phyloP scores from a whole-genome alignment of 306 rosid genomes.

The Vicia villosa region DNA sequence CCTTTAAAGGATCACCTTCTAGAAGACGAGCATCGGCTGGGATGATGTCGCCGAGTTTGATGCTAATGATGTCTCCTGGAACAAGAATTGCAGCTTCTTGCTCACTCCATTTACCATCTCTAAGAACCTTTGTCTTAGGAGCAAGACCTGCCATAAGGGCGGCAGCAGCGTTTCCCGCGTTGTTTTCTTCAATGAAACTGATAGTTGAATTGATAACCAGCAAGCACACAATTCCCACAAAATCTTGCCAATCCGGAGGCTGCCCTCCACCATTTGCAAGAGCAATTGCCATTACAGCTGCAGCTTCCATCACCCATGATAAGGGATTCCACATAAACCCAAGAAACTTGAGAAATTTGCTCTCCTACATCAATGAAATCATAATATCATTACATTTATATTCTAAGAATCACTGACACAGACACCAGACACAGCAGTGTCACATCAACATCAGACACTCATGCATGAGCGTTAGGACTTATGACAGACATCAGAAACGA shows the following conservation, averaged over 20 bases:
- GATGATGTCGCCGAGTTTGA: constrained; percentile 90
- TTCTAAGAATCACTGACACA: constrained; percentile 4
- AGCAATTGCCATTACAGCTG: constrained; percentile 96
- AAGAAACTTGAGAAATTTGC: constrained; percentile 93
- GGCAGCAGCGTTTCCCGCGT: constrained; percentile 99
- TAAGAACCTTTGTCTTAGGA: constrained; percentile 95
- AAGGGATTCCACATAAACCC: constrained; percentile 99
- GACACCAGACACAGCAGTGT: background rate
- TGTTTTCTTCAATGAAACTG: constrained; percentile 98
- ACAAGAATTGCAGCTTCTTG: constrained; percentile 91
- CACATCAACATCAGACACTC: background rate
- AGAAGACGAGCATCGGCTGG: constrained; percentile 99
- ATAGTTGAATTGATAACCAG: constrained; percentile 90
- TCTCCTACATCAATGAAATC: constrained; percentile 59
- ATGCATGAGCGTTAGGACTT: background rate
- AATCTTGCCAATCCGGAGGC: constrained; percentile 99
- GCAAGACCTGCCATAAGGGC: constrained; percentile 99
- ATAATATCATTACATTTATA: background rate
- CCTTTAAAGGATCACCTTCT: constrained; percentile 92
- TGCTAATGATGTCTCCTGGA: constrained; percentile 92
- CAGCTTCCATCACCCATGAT: constrained; percentile 99
- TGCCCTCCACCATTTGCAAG: constrained; percentile 81
- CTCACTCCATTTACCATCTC: constrained; percentile 95
- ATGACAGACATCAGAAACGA: background rate
- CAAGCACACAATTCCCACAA: constrained; percentile 81